Evolutionary conservation across 805 yeast species (phyloP).

Genomic region (Wickerhamiella allomyrinae): DNA sequence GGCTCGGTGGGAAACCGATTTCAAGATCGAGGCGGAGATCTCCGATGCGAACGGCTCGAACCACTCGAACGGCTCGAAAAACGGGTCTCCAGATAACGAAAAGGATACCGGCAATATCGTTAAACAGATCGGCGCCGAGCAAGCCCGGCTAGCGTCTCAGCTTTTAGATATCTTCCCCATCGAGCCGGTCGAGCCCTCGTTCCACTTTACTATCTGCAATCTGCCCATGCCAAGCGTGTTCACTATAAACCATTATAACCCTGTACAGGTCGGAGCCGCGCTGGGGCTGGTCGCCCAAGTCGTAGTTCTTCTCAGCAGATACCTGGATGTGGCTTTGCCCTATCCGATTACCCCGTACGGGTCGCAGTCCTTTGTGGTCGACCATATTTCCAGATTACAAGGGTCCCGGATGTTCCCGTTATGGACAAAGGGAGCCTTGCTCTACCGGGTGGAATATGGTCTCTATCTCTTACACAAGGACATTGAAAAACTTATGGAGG

Average conservation of each 20-base stretch:
- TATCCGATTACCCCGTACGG: constrained; percentile 38
- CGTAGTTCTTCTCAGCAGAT: constrained; percentile 28
- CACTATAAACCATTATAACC: constrained; percentile 21
- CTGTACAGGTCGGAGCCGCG: constrained; percentile 34
- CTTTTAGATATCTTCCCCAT: constrained; percentile 23
- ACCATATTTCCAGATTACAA: constrained; percentile 32
- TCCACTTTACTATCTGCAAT: constrained; percentile 26
- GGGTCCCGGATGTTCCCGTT: constrained; percentile 33
- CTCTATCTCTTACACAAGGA: constrained; percentile 33
- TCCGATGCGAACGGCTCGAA: not conserved
- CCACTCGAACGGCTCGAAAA: not conserved
- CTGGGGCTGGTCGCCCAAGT: constrained; percentile 35
- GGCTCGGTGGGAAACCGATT: not conserved
- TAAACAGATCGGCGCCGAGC: constrained; percentile 2
- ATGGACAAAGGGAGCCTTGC: constrained; percentile 33
- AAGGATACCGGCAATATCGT: not conserved
- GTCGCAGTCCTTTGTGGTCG: constrained; percentile 34
- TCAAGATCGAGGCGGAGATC: not conserved
- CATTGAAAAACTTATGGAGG: constrained; percentile 31
- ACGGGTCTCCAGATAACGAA: not conserved
- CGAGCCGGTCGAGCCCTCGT: constrained; percentile 16
- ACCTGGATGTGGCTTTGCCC: constrained; percentile 33
- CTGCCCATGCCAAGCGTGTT: constrained; percentile 22
- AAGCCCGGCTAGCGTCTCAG: constrained; percentile 20
- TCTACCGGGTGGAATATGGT: constrained; percentile 38